Base-by-base conservation (phyloP, 306 rosid genomes). In the Cucurbita maxima region DNA sequence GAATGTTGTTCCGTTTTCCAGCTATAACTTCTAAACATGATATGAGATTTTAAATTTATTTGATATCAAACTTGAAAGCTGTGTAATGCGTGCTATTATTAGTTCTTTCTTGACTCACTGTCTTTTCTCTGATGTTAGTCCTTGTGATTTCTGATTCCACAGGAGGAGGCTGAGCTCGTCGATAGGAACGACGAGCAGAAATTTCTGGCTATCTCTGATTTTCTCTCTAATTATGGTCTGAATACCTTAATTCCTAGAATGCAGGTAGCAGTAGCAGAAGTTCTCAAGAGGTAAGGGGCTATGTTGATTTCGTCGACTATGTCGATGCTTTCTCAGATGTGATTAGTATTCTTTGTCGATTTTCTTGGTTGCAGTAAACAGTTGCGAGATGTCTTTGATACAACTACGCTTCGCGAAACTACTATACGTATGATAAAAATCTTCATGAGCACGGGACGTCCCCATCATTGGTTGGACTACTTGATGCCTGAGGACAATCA, bases 131-230 rank as follows among this genome's bases (percentile, higher is more conserved):
- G 19, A 78, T 8, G 72, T 55, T 38, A 7, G 52, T 63, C 64
- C 34, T 30, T 66, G 66, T 45, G 48, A 13, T 72, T 10, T 15
- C 9, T n/a, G 64, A 40, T 80, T 81, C 71, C 20, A 51, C 85
- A 95, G 99, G 99, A 85, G 76, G 87, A 86, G 71, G 87, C 79
- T 67, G 90, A 95, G 50, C 83, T 82, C 47, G 77, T 89, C 77
- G 85, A 85, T 74, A 73, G 82, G 79, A 92, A 91, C 44, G 96
- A 87, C 83, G 92, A 89, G 80, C 92, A 88, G 88, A 88, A 83
- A 82, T 95, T 91, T 87, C 88, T 95, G 30, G 89, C 85, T 56
- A 88, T 83, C 78, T 81, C 90, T 79, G 97, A 95, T 88, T 89
- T 83, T 84, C 88, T 95, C 64, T 76, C 88, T 58, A 81, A 81